Conservation (phyloP, 768 basidiomycete genomes). For the Leccinum subgranulosum region DNA sequence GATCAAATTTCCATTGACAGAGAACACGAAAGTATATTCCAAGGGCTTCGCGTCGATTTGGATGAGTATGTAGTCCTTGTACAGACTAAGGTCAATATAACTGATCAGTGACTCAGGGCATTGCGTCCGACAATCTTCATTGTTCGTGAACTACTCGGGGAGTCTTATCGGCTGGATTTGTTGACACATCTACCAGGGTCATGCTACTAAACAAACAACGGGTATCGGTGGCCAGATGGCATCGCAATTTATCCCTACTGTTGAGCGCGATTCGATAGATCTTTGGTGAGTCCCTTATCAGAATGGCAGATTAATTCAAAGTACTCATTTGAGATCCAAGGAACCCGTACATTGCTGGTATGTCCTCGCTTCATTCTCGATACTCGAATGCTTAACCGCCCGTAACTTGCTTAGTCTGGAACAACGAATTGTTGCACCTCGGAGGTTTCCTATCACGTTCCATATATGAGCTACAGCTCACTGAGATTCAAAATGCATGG, state of each 20-base stretch:
- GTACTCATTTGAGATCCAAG: neutral
- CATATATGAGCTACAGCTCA: neutral
- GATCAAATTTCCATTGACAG: neutral
- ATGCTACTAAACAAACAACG: neutral
- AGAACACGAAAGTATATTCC: neutral
- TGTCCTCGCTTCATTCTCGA: neutral
- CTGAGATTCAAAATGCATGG: neutral
- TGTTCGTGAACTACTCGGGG: constrained; percentile 36
- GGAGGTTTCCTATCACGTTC: neutral
- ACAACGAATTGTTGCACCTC: neutral
- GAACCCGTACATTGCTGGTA: neutral
- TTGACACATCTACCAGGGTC: neutral
- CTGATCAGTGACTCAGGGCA: constrained; percentile 35
- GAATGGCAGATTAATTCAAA: neutral
- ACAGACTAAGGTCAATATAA: neutral
- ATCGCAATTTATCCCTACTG: neutral
- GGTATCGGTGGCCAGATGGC: neutral
- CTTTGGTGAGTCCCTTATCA: neutral
- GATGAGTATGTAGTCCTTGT: constrained; percentile 6
- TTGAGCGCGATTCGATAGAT: neutral
- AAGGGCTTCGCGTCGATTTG: constrained; percentile 8
- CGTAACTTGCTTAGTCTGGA: neutral
- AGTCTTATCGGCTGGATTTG: neutral
- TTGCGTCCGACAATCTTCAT: constrained; percentile 78
- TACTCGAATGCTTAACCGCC: neutral